Evolutionary conservation across 768 basidiomycete species (phyloP), one percentile per base, ranked within the genome.

Genomic region (Panellus pusillus): DNA sequence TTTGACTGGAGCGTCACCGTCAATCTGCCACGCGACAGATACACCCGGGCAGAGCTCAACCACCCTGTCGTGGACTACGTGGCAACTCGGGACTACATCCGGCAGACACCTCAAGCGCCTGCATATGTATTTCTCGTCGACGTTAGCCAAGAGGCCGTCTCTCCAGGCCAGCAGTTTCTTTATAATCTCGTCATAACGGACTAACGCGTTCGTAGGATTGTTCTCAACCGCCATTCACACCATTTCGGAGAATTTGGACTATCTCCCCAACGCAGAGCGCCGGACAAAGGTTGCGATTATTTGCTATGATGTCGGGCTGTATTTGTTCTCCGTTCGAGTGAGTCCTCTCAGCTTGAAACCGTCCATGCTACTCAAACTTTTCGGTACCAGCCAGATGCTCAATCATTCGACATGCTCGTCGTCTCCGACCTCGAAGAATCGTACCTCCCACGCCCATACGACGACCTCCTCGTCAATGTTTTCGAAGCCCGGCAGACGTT

Each of bases 61-160:
- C 72, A 79, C 58, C 67, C 75, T 27, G 80, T 80, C 7, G 83
- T 86, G 36, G 85, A 87, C 61, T 86, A 77, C 65, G 78, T 84
- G 50, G 85, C 85, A 0, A 82, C 84, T 4, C 79, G 81, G 1
- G 85, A 87, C 66, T 87, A 87, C 67, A 82, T 84, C 81, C 82
- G 79, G 53, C 72, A 81, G 50, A 76, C 82, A 0, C 84, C 84
- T 38, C 84, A 84, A 65, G 79, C 84, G 4, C 80, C 82, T 6
- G 79, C 83, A 49, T 86, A 84, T 68, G 76, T 82, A 18, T 86
- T 86, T 72, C 73, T 86, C 47, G 75, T 87, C 66, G 85, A 87
- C 66, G 82, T 86, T 50, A 80, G 79, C 45, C 79, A 83, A 57
- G 72, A 72, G 24, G 84, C 83, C 20, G 70, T 87, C 20, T 75